Evolutionary conservation across 805 yeast species (phyloP).

Genomic region (Ogataea pignaliae): DNA sequence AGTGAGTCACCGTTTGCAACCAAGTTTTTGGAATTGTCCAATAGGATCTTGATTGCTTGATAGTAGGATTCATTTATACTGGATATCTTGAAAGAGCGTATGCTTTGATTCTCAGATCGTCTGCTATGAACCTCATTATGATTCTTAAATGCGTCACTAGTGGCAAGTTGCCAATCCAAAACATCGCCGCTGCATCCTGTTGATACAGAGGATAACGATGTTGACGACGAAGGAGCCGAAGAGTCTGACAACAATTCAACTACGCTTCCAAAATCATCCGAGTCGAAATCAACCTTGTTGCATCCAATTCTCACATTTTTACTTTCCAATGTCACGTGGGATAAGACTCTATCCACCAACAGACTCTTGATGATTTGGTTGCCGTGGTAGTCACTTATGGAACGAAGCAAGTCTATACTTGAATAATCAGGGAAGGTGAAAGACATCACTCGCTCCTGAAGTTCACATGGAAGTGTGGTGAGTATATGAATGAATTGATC

Average conservation of each 20-base stretch:
- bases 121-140: not conserved
- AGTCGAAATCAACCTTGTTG: too few relatives aligned
- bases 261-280: too few relatives aligned
- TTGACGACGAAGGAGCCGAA: too few relatives aligned
- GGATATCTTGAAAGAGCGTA: not conserved
- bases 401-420: not conserved
- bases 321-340: not conserved
- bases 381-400: not conserved
- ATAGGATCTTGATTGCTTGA: not conserved
- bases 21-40: not conserved
- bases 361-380: not conserved
- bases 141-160: not conserved
- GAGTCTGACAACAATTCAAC: too few relatives aligned
- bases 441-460: conserved; percentile 1
- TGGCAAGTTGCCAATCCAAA: too few relatives aligned
- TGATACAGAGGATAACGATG: too few relatives aligned
- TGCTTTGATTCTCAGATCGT: not conserved
- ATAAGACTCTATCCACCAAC: not conserved
- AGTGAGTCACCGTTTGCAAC: not conserved
- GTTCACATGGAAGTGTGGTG: not conserved
- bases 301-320: not conserved
- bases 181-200: too few relatives aligned
- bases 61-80: not conserved
- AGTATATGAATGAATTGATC: not conserved
- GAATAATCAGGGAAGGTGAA: not conserved